Conservation (phyloP, 1,139 yeast species). For the Pichia kudriavzevii region DNA sequence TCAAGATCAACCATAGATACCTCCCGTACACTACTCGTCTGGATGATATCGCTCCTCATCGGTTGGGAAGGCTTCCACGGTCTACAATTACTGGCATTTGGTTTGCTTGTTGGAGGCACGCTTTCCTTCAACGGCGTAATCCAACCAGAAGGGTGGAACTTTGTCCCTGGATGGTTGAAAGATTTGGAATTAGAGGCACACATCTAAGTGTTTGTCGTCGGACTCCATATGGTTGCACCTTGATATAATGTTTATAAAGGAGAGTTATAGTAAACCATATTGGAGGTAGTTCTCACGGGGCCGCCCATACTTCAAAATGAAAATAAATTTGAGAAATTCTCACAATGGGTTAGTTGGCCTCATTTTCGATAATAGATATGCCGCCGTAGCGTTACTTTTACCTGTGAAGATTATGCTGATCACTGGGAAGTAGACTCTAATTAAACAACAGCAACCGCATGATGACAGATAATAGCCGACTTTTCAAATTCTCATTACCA, state of each 20-base stretch:
- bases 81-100: conserved; percentile 61
- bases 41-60: conserved; percentile 64
- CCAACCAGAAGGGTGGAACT: conserved; percentile 33
- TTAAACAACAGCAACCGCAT: no score
- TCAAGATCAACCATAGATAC: conserved; percentile 76
- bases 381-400: no score
- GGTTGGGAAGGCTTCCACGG: conserved; percentile 72
- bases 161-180: conserved; percentile 40
- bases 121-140: conserved; percentile 67
- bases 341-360: no score
- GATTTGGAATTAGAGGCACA: conserved; percentile 15
- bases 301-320: no score
- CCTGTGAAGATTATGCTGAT: no score
- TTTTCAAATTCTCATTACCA: conserved; percentile 48
- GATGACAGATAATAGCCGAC: conserved; percentile 18
- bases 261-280: no score
- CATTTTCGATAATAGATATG: no score
- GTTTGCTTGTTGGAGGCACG: conserved; percentile 62
- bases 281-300: no score
- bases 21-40: conserved; percentile 66
- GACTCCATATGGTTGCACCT: no score
- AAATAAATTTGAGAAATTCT: no score
- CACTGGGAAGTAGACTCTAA: no score
- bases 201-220: not conserved
- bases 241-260: no score